Percentiles rank a stretch among this genome's conserved stretches.
Conservation (phyloP, 2,329 filamentous ascomycete species). For the Cytospora leucostoma region DNA sequence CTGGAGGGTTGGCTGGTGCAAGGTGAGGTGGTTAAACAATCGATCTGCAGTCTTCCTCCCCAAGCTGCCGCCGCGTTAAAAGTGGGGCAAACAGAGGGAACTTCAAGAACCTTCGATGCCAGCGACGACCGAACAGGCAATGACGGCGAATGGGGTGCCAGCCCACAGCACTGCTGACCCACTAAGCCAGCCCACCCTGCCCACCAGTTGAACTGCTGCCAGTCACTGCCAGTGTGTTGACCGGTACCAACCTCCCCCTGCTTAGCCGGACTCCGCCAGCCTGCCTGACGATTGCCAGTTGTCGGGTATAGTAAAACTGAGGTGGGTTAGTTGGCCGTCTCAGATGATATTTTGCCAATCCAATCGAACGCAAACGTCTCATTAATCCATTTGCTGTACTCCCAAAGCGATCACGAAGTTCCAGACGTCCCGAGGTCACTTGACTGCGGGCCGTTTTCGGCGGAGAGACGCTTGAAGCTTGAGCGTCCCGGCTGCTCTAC, state of each 20-base stretch:
- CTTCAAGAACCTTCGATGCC: constrained; percentile 26
- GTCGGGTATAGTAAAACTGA: no score
- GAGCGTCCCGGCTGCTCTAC: background rate
- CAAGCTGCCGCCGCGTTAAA: constrained; percentile 17
- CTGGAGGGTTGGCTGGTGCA: background rate
- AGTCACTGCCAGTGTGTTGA: no score
- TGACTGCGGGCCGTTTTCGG: background rate
- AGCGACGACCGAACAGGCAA: constrained; percentile 6
- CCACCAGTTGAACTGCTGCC: no score
- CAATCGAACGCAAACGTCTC: no score
- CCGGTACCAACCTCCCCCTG: no score
- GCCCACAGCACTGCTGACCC: constrained; percentile 2
- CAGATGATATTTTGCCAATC: no score
- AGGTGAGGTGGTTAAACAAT: constrained; percentile 8
- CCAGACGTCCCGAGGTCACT: background rate
- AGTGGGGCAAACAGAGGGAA: constrained; percentile 12
- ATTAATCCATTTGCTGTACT: background rate
- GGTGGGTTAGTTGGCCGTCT: no score
- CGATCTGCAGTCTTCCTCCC: constrained; percentile 1
- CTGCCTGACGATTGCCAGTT: no score
- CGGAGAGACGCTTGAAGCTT: background rate
- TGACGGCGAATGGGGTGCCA: background rate
- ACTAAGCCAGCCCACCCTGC: background rate
- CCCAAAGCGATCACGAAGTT: background rate
- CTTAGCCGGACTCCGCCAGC: no score